Conservation (phyloP, 1,284 basidiomycete species). For the Trametes hirsuta region DNA sequence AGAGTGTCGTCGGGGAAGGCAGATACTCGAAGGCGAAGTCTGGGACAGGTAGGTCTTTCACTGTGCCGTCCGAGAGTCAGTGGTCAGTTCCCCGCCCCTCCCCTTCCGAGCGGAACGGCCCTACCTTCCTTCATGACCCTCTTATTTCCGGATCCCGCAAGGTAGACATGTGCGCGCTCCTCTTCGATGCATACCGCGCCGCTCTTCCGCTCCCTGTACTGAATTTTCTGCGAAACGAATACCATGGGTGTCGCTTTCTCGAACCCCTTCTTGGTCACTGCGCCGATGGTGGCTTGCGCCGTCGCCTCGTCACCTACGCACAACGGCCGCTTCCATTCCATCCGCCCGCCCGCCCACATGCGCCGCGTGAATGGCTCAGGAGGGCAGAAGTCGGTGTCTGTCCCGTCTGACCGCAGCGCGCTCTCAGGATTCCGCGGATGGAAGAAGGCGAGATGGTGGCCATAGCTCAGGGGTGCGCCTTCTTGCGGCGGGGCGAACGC, state of each 20-base stretch:
- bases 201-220: constrained; percentile 46
- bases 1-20: constrained; percentile 73
- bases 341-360: constrained; percentile 85
- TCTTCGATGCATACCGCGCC: constrained; percentile 58
- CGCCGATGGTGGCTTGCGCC: constrained; percentile 53
- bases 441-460: constrained; percentile 79
- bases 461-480: constrained; percentile 54
- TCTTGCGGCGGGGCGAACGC: constrained; percentile 44
- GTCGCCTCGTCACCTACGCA: constrained; percentile 57
- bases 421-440: constrained; percentile 65
- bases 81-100: background rate
- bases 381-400: constrained; percentile 71
- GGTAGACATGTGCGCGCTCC: constrained; percentile 77
- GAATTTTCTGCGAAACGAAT: constrained; percentile 75
- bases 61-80: constrained; percentile 35
- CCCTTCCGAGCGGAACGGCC: constrained; percentile 14
- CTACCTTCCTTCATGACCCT: constrained; percentile 48
- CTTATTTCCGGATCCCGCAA: constrained; percentile 41
- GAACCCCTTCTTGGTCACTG: constrained; percentile 71
- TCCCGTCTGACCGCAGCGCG: constrained; percentile 68
- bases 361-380: constrained; percentile 75
- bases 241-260: constrained; percentile 64
- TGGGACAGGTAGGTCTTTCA: constrained; percentile 52
- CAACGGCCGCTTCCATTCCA: constrained; percentile 66
- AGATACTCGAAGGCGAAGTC: constrained; percentile 68